Evolutionary conservation across 441 rosid species (phyloP).

Genomic region (Sinapis alba): DNA sequence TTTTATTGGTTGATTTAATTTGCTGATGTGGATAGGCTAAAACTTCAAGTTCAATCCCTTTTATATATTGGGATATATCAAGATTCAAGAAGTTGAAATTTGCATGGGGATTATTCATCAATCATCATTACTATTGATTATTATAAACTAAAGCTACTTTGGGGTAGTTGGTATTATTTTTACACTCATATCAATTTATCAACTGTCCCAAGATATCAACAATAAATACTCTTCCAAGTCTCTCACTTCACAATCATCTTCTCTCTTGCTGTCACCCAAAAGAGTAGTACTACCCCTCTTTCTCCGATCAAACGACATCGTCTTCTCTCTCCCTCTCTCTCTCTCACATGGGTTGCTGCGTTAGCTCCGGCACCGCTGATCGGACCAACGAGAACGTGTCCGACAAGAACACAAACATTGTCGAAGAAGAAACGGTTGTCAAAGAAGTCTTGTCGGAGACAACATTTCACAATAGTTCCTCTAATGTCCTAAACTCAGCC

Average conservation of each 20-base stretch:
- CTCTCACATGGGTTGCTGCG: constrained; percentile 68
- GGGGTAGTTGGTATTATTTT: constrained; percentile 1
- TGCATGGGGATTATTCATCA: constrained; percentile 29
- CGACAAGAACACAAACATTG: constrained; percentile 48
- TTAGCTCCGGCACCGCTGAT: constrained; percentile 42
- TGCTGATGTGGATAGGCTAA: too few species aligned
- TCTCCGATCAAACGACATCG: constrained; percentile 21
- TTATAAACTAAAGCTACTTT: constrained; percentile 27
- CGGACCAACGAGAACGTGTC: constrained; percentile 26
- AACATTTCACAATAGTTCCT: constrained; percentile 39
- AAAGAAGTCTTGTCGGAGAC: constrained; percentile 78
- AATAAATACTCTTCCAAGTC: neutral
- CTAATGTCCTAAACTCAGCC: neutral
- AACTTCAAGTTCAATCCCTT: too few species aligned
- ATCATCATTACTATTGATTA: constrained; percentile 15
- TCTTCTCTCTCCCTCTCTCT: neutral
- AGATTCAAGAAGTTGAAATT: constrained; percentile 17
- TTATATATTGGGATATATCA: too few species aligned
- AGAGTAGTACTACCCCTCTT: constrained; percentile 5
- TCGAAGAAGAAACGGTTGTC: constrained; percentile 61
- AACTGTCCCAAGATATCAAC: neutral
- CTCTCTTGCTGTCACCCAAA: constrained; percentile 29
- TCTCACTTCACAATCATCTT: constrained; percentile 30
- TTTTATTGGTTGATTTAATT: too few species aligned
- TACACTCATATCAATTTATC: neutral